Conservation (phyloP, 768 basidiomycete species). For the Boletus reticulatus region DNA sequence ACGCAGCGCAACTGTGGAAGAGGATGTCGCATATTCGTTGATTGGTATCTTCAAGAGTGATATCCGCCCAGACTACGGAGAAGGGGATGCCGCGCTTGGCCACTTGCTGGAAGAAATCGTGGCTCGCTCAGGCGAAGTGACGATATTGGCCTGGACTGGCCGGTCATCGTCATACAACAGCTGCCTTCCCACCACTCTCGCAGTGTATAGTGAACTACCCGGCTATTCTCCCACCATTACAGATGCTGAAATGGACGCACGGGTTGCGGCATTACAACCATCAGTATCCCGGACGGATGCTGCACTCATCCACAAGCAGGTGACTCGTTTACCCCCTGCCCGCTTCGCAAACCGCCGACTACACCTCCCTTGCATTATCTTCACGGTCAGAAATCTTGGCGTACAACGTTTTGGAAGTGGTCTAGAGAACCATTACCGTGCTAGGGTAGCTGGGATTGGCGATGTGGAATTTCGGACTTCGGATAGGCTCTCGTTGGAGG, state of each 20-base stretch:
- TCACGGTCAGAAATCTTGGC: not conserved
- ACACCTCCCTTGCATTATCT: constrained; percentile 2
- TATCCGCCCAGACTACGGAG: constrained; percentile 6
- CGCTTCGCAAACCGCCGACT: not conserved
- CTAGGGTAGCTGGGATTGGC: not conserved
- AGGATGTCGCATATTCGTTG: constrained; percentile 8
- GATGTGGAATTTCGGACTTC: not conserved
- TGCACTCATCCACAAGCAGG: not conserved
- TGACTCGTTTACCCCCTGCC: not conserved
- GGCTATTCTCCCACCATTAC: not conserved
- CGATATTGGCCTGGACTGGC: constrained; percentile 10
- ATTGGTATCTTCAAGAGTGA: constrained; percentile 13
- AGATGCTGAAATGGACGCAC: not conserved
- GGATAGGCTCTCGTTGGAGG: not conserved
- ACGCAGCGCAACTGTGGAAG: constrained; percentile 5
- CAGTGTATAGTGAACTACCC: not conserved
- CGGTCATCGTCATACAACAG: constrained; percentile 13
- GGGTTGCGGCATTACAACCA: not conserved
- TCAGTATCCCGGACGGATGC: not conserved
- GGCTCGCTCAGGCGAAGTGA: constrained; percentile 4
- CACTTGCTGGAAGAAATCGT: constrained; percentile 14
- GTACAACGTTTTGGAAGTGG: not conserved
- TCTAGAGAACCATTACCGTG: not conserved
- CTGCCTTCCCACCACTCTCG: constrained; percentile 6
- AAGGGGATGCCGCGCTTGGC: constrained; percentile 4